Base-by-base conservation (phyloP, 345 rosid genomes). In the Pistacia vera region DNA sequence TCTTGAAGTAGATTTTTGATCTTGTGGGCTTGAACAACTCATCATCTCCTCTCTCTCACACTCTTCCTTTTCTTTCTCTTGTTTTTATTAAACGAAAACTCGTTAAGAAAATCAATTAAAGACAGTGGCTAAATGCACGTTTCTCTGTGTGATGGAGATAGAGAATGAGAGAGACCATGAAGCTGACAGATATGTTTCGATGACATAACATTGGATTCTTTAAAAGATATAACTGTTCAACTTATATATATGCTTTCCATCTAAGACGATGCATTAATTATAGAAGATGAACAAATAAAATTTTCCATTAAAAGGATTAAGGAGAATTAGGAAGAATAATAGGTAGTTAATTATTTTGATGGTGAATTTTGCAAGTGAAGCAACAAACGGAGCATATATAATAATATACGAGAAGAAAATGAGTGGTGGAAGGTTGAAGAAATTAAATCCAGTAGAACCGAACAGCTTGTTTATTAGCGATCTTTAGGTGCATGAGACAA, bases 301-400 rank as follows among this genome's bases (percentile, higher is more conserved):
- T 49, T 12, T 2, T 28, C 9, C 2, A 48, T 0, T 12, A 71
- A 48, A 73, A 28, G n/a, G n/a, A 33, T 38, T 3, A 7, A 25
- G 11, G 17, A 12, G 33, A 36, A 8, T 69, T 69, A 28, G 51
- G 28, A 64, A 0, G 68, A 12, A 17, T 68, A 52, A 14, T 12
- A 20, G n/a, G 22, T 52, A 49, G 54, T 52, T 67, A 18, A 54
- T 18, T 5, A 8, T 35, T 63, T n/a, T 20, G 49, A 12, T 33
- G 48, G 60, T 63, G 51, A 73, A 63, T 63, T 73, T 73, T 73
- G 77, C 62, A 73, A 73, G 69, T 63, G 51, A 73, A 73, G 77
- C 77, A 73, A 72, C 54, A 71, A 71, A 66, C 16, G 57, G 75
- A 18, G 57, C 68, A 62, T 28, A 11, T 60, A 44, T 28, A 46